Evolutionary conservation across 129 eudicot species (phyloP).

Genomic region (Oenanthe sinensis): DNA sequence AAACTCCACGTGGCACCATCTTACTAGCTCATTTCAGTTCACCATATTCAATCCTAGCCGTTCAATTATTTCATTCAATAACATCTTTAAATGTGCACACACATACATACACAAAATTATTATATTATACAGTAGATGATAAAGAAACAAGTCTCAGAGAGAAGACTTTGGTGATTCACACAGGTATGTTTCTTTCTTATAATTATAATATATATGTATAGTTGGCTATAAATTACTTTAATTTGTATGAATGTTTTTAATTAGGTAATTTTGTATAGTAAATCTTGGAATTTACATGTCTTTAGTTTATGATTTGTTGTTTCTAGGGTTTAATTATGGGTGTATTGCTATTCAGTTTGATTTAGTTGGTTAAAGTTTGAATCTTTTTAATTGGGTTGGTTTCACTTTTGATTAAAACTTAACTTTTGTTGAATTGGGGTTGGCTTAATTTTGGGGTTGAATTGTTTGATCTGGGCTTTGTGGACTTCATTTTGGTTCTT

Average conservation of each 20-base stretch:
- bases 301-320: background rate
- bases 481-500: background rate
- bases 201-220: background rate
- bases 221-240: background rate
- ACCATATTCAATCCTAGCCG: constrained; percentile 21
- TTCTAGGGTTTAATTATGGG: constrained; percentile 24
- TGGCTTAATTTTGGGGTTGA: background rate
- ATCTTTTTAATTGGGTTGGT: background rate
- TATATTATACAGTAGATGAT: background rate
- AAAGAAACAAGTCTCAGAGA: constrained; percentile 17
- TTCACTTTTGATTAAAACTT: background rate
- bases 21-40: background rate
- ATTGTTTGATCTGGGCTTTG: constrained; percentile 13
- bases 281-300: background rate
- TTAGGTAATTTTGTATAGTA: background rate
- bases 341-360: background rate
- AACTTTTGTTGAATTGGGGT: background rate
- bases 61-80: background rate
- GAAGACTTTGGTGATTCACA: constrained; percentile 17
- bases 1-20: constrained; percentile 11
- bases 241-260: background rate
- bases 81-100: constrained; percentile 8
- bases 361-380: background rate
- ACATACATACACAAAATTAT: background rate
- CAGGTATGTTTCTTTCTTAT: constrained; percentile 8